Percentiles rank a stretch among this genome's conserved stretches.
Evolutionary conservation across 2,329 filamentous ascomycete genomes (phyloP).

Genomic region (Aspergillus ochraceoroseus): DNA sequence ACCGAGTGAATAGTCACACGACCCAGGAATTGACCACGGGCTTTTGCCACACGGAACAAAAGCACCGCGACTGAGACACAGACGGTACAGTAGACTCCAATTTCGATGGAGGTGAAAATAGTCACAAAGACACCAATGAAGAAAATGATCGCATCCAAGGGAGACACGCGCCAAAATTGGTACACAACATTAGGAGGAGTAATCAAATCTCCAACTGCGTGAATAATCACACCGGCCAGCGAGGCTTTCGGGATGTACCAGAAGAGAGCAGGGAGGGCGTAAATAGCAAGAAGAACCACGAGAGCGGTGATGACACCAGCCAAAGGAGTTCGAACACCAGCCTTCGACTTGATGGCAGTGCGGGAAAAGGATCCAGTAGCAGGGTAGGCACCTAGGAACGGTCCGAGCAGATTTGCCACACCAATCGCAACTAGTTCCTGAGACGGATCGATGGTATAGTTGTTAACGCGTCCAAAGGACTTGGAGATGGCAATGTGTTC

Average conservation of each 20-base stretch:
- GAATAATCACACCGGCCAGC: conserved; percentile 86
- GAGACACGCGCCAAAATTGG: conserved; percentile 91
- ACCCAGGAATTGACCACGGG: conserved; percentile 78
- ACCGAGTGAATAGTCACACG: conserved; percentile 79
- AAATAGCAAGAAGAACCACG: conserved; percentile 84
- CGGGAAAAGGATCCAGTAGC: conserved; percentile 93
- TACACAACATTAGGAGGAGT: conserved; percentile 87
- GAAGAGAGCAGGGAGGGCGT: conserved; percentile 81
- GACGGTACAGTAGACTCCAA: conserved; percentile 87
- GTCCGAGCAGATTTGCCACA: conserved; percentile 80
- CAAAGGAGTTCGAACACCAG: conserved; percentile 85
- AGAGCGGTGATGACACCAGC: conserved; percentile 82
- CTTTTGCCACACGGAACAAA: conserved; percentile 76
- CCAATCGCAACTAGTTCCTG: conserved; percentile 95
- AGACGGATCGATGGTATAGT: conserved; percentile 91
- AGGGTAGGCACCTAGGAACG: conserved; percentile 87
- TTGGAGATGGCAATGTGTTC: conserved; percentile 98
- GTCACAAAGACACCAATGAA: conserved; percentile 88
- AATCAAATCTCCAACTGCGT: conserved; percentile 88
- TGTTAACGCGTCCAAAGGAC: conserved; percentile 91
- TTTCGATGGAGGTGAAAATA: conserved; percentile 81
- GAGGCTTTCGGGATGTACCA: conserved; percentile 84
- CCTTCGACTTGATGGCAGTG: conserved; percentile 95
- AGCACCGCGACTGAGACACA: conserved; percentile 70
- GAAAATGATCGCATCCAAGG: conserved; percentile 86